Conservation (phyloP, 176 grass and related monocot genomes). For the Eleusine indica region DNA sequence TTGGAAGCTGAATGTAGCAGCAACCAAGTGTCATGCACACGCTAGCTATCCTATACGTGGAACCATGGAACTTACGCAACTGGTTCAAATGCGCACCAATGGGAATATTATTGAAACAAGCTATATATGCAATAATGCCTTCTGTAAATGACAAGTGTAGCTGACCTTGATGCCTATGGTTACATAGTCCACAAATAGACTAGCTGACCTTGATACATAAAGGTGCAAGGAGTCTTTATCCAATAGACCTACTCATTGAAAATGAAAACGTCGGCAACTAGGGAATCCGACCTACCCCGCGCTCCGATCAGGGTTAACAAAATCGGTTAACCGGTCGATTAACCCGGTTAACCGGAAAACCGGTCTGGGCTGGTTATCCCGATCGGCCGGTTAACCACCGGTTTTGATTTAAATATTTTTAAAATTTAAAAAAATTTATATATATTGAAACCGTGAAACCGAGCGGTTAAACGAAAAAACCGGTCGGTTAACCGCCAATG, state of each 20-base stretch:
- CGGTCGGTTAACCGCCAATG: no score
- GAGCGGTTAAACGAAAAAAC: no score
- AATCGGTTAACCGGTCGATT: no score
- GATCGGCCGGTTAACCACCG: no score
- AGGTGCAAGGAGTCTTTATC: background rate
- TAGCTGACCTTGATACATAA: background rate
- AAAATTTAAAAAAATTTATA: no score
- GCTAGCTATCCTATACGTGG: background rate
- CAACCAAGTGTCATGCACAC: background rate
- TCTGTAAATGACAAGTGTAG: background rate
- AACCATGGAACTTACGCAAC: background rate
- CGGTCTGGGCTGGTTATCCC: no score
- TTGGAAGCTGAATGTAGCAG: no score
- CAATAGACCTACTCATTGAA: background rate
- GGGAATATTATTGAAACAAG: no score
- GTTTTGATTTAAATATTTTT: no score
- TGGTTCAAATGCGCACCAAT: background rate
- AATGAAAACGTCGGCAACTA: background rate
- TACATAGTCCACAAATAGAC: background rate
- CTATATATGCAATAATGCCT: background rate
- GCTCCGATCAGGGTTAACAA: no score
- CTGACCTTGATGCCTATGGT: background rate
- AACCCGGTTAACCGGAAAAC: no score
- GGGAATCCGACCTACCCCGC: constrained; percentile 1
- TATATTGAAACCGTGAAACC: no score